Percentiles rank a stretch among this genome's conserved stretches.
Conservation (phyloP, 2,329 filamentous ascomycete genomes). For the Fusarium incarnatum region DNA sequence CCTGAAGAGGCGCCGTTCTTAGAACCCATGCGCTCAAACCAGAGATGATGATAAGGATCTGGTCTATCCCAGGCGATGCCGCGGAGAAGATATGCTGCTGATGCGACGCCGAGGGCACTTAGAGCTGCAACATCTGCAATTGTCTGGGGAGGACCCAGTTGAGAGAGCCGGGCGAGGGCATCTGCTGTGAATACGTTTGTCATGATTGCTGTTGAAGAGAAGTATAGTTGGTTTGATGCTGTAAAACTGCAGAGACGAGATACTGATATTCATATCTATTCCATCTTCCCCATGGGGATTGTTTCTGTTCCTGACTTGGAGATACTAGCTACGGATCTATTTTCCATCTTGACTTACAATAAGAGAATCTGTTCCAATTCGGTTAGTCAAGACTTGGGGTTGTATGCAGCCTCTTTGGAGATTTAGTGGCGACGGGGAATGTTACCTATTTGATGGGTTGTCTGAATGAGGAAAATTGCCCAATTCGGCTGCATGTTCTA, state of each 20-base stretch:
- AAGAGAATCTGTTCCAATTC: not conserved
- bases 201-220: constrained; percentile 24
- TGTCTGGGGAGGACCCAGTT: constrained; percentile 39
- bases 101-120: constrained; percentile 40
- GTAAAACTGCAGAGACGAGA: not conserved
- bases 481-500: constrained; percentile 1
- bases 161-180: constrained; percentile 30
- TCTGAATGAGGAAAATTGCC: constrained; percentile 20
- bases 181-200: constrained; percentile 38
- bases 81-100: constrained; percentile 54
- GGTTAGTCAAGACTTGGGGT: not conserved
- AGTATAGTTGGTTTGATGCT: not conserved
- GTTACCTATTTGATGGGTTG: not conserved
- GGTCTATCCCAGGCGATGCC: constrained; percentile 61
- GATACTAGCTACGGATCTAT: not conserved
- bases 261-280: constrained; percentile 25
- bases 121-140: constrained; percentile 44
- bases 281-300: not conserved
- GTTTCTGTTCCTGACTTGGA: not conserved
- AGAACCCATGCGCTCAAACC: constrained; percentile 61
- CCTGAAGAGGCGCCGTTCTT: constrained; percentile 24
- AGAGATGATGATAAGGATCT: constrained; percentile 61
- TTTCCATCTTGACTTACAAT: not conserved
- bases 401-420: not conserved
- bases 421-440: not conserved